Evolutionary conservation across 2,329 filamentous ascomycete genomes (phyloP).

Genomic region (Alternaria solani): DNA sequence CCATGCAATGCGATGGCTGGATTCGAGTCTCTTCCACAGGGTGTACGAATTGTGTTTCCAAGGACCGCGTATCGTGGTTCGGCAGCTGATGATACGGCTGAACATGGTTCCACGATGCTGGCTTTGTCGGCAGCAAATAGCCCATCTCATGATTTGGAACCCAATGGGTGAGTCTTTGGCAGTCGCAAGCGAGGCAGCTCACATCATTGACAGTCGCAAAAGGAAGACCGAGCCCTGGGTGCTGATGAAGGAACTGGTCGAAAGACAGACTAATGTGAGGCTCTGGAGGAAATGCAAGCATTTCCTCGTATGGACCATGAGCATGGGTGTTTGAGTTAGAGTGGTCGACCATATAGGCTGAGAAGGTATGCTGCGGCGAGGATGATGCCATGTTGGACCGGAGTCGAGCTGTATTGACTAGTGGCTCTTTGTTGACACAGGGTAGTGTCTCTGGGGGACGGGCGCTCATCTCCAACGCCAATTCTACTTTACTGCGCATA

Average conservation of each 20-base stretch:
- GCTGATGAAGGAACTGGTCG: background rate
- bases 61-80: background rate
- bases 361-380: background rate
- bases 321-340: background rate
- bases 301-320: background rate
- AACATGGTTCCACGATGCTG: background rate
- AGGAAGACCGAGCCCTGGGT: background rate
- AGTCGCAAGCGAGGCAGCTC: background rate
- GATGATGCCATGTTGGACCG: background rate
- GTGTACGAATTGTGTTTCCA: background rate
- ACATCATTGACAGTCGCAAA: background rate
- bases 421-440: background rate
- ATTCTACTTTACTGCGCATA: background rate
- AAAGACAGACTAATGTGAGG: background rate
- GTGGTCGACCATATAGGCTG: background rate
- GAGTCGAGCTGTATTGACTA: background rate
- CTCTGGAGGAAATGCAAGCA: background rate
- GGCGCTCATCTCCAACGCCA: background rate
- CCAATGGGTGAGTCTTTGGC: background rate
- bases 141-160: background rate
- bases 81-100: background rate
- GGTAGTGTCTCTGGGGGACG: background rate
- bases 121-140: background rate
- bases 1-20: background rate
- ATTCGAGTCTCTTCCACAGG: background rate